A percentile compares a stretch with the other conserved stretches of the same genome.
These are phyloP conservation scores for Solanum hybrid DNA, from an alignment of 305 asterid genomes.

Conservation along the genomic window DNA sequence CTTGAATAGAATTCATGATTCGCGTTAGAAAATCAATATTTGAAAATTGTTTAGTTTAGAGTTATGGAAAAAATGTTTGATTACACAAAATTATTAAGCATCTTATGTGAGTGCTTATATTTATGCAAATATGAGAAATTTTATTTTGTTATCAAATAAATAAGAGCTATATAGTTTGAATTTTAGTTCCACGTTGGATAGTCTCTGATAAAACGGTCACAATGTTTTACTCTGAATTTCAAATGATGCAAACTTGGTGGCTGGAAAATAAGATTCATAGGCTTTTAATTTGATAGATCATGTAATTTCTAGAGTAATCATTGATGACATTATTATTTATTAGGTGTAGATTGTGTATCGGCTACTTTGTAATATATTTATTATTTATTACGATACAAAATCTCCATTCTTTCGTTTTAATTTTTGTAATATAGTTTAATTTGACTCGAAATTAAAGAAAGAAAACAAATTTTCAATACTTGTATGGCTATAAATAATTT, in stretches of 20 bases:
- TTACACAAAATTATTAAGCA: not conserved
- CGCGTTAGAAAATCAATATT: not conserved
- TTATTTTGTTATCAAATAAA: too few species aligned
- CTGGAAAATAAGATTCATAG: not conserved
- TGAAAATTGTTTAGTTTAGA: not conserved
- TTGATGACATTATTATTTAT: too few species aligned
- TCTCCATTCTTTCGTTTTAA: not conserved
- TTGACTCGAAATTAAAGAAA: too few species aligned
- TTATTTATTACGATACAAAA: too few species aligned
- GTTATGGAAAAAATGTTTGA: not conserved
- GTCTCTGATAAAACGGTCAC: fast-evolving
- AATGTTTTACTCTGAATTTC: too few species aligned
- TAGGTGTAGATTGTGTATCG: too few species aligned
- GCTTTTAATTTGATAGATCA: too few species aligned
- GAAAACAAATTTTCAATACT: too few species aligned
- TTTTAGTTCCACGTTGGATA: too few species aligned
- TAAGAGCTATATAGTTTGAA: not conserved
- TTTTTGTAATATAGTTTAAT: not conserved
- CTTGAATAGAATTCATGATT: not conserved
- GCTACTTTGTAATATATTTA: fast-evolving
- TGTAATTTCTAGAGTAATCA: too few species aligned
- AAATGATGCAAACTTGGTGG: not conserved
- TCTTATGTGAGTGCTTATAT: not conserved
- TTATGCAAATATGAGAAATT: not conserved
- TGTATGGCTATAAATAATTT: too few species aligned